Base-by-base conservation (phyloP, 2,329 filamentous ascomycete species). In the Pseudopyrenochaeta lycopersici region DNA sequence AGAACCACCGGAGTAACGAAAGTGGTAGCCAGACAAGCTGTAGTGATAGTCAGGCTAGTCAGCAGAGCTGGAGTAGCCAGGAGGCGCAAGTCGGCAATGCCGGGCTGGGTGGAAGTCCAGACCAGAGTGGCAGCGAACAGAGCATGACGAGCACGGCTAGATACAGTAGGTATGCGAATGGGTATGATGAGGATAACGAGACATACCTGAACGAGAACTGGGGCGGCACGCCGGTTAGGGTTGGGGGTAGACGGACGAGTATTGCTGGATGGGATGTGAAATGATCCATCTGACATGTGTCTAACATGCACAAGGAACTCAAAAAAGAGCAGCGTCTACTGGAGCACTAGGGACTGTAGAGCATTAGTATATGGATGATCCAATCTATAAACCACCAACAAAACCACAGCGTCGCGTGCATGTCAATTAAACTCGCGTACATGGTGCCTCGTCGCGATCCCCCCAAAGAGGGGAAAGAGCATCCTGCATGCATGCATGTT, bases 381-480 rank as follows among this genome's bases (percentile, higher is more conserved):
- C 11, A 4, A 45, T n/a, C 21, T 15, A 17, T n/a, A 23, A 39
- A 11, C 38, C 31, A 31, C 39, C 56, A 54, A 54, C 51, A 46
- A 40, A 52, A 44, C n/a, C 23, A 23, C 39, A 43, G 35, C 46
- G 27, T 48, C 35, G 21, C 12, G 40, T 55, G 50, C 49, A 60
- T 59, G 35, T 36, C 39, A n/a, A 23, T 40, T 50, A 51, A 49
- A 42, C 52, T 69, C 60, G 53, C 48, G 63, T 69, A 62, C 61
- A 64, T 62, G 44, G 44, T 58, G 67, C 62, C 62, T 67, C 63
- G 54, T 61, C 65, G 63, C 64, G 65, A 54, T 61, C 41, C 23
- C 47, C 30, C 48, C 27, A 40, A 32, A 11, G 12, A 6, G 27
- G 46, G 51, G 63, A 54, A 58, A 53, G 4, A 5, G 23, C 23